Conservation (phyloP, 768 basidiomycete genomes). For the Sarcodon aspratus region DNA sequence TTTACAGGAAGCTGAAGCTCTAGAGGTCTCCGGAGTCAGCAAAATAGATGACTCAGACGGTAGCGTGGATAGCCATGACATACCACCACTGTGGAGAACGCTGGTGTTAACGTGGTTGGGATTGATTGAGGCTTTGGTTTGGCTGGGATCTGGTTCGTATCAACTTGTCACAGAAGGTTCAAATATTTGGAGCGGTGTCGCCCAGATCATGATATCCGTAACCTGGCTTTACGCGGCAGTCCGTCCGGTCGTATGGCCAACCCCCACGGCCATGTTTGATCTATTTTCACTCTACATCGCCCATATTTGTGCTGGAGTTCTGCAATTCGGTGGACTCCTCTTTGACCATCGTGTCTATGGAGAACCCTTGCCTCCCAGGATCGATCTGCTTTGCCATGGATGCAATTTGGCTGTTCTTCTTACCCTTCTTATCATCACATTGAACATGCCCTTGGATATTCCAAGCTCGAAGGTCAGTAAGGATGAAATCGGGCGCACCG, state of each 20-base stretch:
- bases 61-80: slow-evolving; percentile 8
- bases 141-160: slow-evolving; percentile 54
- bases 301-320: slow-evolving; percentile 30
- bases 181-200: slow-evolving; percentile 22
- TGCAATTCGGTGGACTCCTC: slow-evolving; percentile 42
- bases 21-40: slow-evolving; percentile 5
- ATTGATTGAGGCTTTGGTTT: slow-evolving; percentile 41
- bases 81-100: slow-evolving; percentile 45
- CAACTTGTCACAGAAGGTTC: slow-evolving; percentile 22
- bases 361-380: slow-evolving; percentile 26
- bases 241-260: slow-evolving; percentile 41
- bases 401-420: slow-evolving; percentile 34
- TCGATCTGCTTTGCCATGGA: slow-evolving; percentile 14
- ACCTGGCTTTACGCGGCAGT: slow-evolving; percentile 60
- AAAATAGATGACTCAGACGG: background rate
- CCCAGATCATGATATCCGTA: slow-evolving; percentile 34
- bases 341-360: slow-evolving; percentile 38
- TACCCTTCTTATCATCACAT: slow-evolving; percentile 31
- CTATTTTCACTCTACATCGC: slow-evolving; percentile 46
- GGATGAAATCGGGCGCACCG: slow-evolving; percentile 50
- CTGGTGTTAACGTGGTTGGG: slow-evolving; percentile 44
- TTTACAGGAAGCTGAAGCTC: slow-evolving; percentile 16
- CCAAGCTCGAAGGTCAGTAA: slow-evolving; percentile 41
- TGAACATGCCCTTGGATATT: slow-evolving; percentile 57
- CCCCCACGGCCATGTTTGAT: slow-evolving; percentile 50